phyloP scores from a whole-genome alignment of 345 rosid species.

The Raphanus raphanistrum region DNA sequence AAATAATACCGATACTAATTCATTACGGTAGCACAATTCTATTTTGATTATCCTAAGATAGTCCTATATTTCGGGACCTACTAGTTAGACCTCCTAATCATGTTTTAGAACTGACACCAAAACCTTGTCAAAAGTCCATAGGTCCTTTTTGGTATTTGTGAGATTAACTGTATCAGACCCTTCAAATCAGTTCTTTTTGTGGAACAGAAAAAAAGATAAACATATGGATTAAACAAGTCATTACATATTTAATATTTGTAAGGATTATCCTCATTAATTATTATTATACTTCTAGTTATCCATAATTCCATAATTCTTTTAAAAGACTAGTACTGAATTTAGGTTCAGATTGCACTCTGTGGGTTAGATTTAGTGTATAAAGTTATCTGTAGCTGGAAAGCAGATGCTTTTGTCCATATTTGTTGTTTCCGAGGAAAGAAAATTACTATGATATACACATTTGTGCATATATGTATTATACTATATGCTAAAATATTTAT shows the following conservation, averaged over 20 bases:
- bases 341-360: slow-evolving; percentile 13
- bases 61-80: slow-evolving; percentile 30
- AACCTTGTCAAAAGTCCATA: slow-evolving; percentile 21
- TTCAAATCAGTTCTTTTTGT: neutral
- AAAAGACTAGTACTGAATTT: neutral
- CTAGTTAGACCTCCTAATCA: slow-evolving; percentile 31
- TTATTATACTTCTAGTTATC: too few relatives aligned
- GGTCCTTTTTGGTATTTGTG: neutral
- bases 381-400: slow-evolving; percentile 43
- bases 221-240: neutral
- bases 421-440: slow-evolving; percentile 34
- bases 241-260: neutral
- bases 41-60: slow-evolving; percentile 28
- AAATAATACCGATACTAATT: neutral
- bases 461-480: neutral
- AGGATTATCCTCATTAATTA: neutral
- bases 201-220: neutral
- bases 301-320: slow-evolving; percentile 21
- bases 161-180: neutral
- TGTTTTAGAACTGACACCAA: slow-evolving; percentile 16
- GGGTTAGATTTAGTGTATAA: slow-evolving; percentile 29
- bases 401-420: slow-evolving; percentile 38
- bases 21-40: neutral
- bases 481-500: neutral
- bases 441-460: slow-evolving; percentile 27